A percentile compares a stretch with the other conserved stretches of the same genome.
phyloP scores from a whole-genome alignment of 2,329 filamentous ascomycete species.

The Penicillium sp. region DNA sequence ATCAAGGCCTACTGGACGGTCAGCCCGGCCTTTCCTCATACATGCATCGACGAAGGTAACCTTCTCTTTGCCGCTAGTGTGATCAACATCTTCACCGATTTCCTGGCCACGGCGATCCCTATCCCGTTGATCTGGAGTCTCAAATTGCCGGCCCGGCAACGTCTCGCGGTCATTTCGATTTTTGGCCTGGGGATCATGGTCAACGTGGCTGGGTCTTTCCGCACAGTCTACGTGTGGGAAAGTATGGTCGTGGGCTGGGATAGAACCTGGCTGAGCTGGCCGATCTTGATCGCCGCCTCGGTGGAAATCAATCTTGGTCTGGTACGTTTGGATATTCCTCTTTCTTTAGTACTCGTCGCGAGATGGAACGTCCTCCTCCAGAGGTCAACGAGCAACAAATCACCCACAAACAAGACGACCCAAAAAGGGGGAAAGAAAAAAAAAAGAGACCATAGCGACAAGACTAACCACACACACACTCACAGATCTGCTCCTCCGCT shows the following conservation, averaged over 20 bases:
- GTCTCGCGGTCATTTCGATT: conserved; percentile 34
- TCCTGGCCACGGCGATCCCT: conserved; percentile 32
- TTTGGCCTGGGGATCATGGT: conserved; percentile 35
- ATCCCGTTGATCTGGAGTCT: conserved; percentile 39
- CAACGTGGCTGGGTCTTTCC: conserved; percentile 30
- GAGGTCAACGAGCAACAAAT: too few relatives aligned
- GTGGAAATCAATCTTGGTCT: conserved; percentile 33
- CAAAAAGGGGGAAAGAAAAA: not conserved
- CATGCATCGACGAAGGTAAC: conserved; percentile 25
- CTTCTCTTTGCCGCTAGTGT: conserved; percentile 32
- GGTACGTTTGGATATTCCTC: conserved; percentile 18
- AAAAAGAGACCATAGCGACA: too few relatives aligned
- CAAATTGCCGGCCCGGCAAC: conserved; percentile 31
- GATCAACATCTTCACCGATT: conserved; percentile 35
- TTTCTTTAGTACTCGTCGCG: too few relatives aligned
- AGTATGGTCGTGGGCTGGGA: conserved; percentile 30
- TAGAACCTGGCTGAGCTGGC: conserved; percentile 32
- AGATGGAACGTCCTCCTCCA: too few relatives aligned
- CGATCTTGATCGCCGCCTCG: conserved; percentile 25
- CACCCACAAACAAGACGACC: too few relatives aligned
- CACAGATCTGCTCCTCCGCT: conserved; percentile 33
- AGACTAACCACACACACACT: not conserved
- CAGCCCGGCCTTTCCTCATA: conserved; percentile 19
- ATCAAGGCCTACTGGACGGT: conserved; percentile 32
- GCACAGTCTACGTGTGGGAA: conserved; percentile 32